Evolutionary conservation across 805 yeast genomes (phyloP).

Genomic region (Starmerella potacharoeniae): DNA sequence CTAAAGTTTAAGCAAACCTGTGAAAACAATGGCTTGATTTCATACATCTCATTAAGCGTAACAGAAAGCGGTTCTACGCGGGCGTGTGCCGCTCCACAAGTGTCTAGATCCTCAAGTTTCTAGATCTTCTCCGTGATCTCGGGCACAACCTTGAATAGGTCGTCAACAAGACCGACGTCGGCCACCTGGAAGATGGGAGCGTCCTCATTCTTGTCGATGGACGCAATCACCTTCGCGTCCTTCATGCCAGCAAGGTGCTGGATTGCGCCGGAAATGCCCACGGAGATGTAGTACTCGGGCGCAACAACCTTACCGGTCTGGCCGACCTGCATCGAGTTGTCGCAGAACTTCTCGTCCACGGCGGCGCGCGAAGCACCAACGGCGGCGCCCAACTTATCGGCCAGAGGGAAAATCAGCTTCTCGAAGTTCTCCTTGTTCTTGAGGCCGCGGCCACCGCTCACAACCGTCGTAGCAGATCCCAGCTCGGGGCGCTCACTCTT

Average conservation of each 20-base stretch:
- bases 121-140: conserved; percentile 60
- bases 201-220: conserved; percentile 88
- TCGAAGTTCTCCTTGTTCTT: conserved; percentile 84
- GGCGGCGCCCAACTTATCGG: conserved; percentile 75
- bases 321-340: conserved; percentile 92
- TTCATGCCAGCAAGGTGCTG: conserved; percentile 99
- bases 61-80: neutral
- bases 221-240: conserved; percentile 85
- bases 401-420: conserved; percentile 64
- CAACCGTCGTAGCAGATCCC: conserved; percentile 67
- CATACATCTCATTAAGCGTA: conserved; percentile 1
- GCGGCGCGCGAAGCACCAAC: conserved; percentile 98
- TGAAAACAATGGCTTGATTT: neutral
- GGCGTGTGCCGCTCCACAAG: neutral
- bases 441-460: conserved; percentile 90
- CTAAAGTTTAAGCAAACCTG: no score
- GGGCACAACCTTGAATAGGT: conserved; percentile 76
- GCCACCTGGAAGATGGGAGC: conserved; percentile 89
- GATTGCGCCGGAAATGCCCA: conserved; percentile 94
- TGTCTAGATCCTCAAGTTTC: neutral
- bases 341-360: conserved; percentile 91
- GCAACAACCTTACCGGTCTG: conserved; percentile 98
- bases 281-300: conserved; percentile 85
- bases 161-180: conserved; percentile 83
- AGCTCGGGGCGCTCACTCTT: conserved; percentile 84